Evolutionary conservation across 2,329 filamentous ascomycete genomes (phyloP).

Genomic region (Chalara sp.): DNA sequence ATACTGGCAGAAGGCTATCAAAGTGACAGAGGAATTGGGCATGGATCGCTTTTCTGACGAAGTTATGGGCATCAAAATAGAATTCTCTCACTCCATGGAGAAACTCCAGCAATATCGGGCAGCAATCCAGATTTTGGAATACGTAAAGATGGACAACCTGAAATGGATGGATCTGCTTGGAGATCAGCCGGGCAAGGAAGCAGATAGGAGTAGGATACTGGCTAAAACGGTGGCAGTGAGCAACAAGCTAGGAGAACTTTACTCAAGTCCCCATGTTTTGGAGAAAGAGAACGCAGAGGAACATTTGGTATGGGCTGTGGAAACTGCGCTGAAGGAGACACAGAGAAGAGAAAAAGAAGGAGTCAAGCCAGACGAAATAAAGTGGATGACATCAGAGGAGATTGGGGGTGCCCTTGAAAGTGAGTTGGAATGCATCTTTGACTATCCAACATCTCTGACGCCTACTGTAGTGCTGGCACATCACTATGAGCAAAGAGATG

Average conservation of each 20-base stretch:
- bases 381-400: slow-evolving; percentile 65
- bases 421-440: slow-evolving; percentile 21
- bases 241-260: slow-evolving; percentile 80
- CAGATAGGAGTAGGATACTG: slow-evolving; percentile 57
- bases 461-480: slow-evolving; percentile 57
- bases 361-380: slow-evolving; percentile 61
- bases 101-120: slow-evolving; percentile 63
- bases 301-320: slow-evolving; percentile 72
- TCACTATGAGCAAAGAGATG: slow-evolving; percentile 66
- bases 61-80: slow-evolving; percentile 81
- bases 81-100: slow-evolving; percentile 74
- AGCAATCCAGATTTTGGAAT: slow-evolving; percentile 71
- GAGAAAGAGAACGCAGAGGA: slow-evolving; percentile 70
- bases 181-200: slow-evolving; percentile 36
- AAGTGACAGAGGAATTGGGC: slow-evolving; percentile 62
- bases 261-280: slow-evolving; percentile 68
- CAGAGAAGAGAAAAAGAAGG: slow-evolving; percentile 50
- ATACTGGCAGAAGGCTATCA: slow-evolving; percentile 75
- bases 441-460: slow-evolving; percentile 2
- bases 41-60: slow-evolving; percentile 90
- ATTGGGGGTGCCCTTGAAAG: slow-evolving; percentile 69
- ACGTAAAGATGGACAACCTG: slow-evolving; percentile 63
- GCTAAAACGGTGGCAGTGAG: slow-evolving; percentile 68
- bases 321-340: slow-evolving; percentile 70
- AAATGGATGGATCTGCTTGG: slow-evolving; percentile 53